Conservation (phyloP, 108 stramenopile genomes). For the Fragilaria crotonensis region DNA sequence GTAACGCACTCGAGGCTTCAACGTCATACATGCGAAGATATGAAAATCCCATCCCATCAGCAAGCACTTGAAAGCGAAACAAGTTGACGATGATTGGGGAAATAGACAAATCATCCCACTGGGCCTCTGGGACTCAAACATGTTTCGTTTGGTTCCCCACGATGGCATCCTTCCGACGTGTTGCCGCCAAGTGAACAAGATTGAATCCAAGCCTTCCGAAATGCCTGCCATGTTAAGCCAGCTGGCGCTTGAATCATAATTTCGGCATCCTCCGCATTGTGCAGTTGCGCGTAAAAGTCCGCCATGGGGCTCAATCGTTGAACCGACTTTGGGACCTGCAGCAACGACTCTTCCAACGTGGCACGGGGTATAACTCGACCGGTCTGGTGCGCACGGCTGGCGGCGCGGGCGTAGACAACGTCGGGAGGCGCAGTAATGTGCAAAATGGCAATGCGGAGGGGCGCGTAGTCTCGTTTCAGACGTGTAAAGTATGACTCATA, state of each 20-base stretch:
- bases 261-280: constrained; percentile 21
- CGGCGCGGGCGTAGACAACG: constrained; percentile 46
- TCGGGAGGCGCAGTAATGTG: constrained; percentile 56
- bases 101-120: too few species aligned
- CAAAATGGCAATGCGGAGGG: constrained; percentile 53
- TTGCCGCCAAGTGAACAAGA: too few species aligned
- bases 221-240: constrained; percentile 31
- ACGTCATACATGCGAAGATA: too few species aligned
- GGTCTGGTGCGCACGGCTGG: constrained; percentile 33
- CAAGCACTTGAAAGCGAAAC: too few species aligned
- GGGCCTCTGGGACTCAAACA: too few species aligned
- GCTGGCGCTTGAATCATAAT: constrained; percentile 23
- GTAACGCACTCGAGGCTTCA: too few species aligned
- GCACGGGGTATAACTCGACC: constrained; percentile 49
- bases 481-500: constrained; percentile 54
- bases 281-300: constrained; percentile 43
- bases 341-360: constrained; percentile 26
- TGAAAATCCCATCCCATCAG: too few species aligned
- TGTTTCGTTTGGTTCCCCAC: too few species aligned
- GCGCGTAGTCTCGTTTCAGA: constrained; percentile 34
- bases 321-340: constrained; percentile 53
- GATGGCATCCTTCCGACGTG: too few species aligned
- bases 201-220: constrained; percentile 37
- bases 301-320: constrained; percentile 22
- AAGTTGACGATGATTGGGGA: too few species aligned